These are phyloP conservation scores for Fusarium luffae DNA, from an alignment of 2,329 filamentous ascomycete species.

Conservation along the genomic window DNA sequence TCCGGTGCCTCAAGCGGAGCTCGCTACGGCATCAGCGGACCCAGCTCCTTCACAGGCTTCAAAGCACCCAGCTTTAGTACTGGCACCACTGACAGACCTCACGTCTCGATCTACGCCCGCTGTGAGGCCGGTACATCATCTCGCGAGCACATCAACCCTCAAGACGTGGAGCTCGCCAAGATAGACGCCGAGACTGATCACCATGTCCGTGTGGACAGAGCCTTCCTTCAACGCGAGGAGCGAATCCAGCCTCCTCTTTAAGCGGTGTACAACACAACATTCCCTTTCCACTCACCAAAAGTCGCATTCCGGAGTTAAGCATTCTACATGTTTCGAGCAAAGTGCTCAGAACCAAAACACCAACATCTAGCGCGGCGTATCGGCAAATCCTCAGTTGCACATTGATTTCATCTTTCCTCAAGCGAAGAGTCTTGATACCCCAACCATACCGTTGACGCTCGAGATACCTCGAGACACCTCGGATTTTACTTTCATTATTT, in stretches of 20 bases:
- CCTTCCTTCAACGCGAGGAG: constrained; percentile 50
- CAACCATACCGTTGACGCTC: constrained; percentile 7
- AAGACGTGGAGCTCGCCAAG: constrained; percentile 50
- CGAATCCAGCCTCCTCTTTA: constrained; percentile 37
- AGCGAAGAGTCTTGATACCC: constrained; percentile 14
- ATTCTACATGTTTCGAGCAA: constrained; percentile 9
- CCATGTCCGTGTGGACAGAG: constrained; percentile 47
- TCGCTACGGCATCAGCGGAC: constrained; percentile 27
- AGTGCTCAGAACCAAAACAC: not conserved
- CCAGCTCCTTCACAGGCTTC: constrained; percentile 36
- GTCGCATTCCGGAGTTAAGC: constrained; percentile 18
- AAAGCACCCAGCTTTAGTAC: constrained; percentile 41
- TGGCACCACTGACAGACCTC: constrained; percentile 24
- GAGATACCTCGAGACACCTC: constrained; percentile 19
- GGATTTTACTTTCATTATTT: constrained; percentile 18
- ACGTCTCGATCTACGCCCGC: constrained; percentile 42
- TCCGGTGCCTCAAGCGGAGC: constrained; percentile 31
- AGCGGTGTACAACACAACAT: not conserved
- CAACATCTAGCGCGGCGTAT: constrained; percentile 37
- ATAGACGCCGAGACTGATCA: constrained; percentile 36
- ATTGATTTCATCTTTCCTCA: constrained; percentile 7
- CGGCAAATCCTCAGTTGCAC: constrained; percentile 17
- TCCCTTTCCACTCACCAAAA: not conserved
- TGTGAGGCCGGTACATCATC: constrained; percentile 39
- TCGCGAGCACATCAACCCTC: constrained; percentile 40